Base-by-base conservation (phyloP, 2,329 filamentous ascomycete genomes). In the Colletotrichum somersetense region DNA sequence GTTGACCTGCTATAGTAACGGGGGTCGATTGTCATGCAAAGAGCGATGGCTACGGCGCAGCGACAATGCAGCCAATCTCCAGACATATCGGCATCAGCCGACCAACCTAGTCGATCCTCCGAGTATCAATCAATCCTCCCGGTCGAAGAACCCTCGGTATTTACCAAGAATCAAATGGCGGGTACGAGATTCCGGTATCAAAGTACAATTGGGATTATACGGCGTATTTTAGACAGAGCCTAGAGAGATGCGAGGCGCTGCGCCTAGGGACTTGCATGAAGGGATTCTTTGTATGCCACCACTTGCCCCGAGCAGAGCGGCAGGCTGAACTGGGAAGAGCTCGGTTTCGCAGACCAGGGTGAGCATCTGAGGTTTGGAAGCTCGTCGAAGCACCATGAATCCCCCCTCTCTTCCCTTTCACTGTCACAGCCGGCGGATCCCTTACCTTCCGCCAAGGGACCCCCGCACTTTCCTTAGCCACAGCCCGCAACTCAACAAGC, bases 401-500 rank as follows among this genome's bases (percentile, higher is more conserved):
- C 57, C 52, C 66, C 68, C 63, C 30, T 65, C 64, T 53, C 58
- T 48, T 68, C 58, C 59, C 69, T 6, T 53, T 50, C 59, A 64
- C 58, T 72, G 69, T 40, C 30, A 72, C 53, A 55, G 62, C 46
- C 20, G 35, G 65, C 63, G 69, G 69, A 56, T 69, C 59, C 69
- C 46, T 30, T 44, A 4, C 67, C 33, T 48, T 62, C n/a, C 44
- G 64, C 69, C 68, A 55, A 67, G 42, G 64, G 65, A 65, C 65
- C 69, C 69, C 69, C 66, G 69, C 69, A 69, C 65, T 72, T 72
- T 72, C 42, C 46, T 33, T 53, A 72, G 69, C 65, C 69, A 72
- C 57, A 63, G 55, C 33, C 26, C 14, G 38, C 44, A 67, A 16
- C 23, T 53, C 57, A 23, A 52, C 48, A 52, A 65, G 40, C 23